Evolutionary conservation across 2,329 filamentous ascomycete species (phyloP), one percentile per base, ranked within the genome.

Genomic region (Corniculantispora saksenae): DNA sequence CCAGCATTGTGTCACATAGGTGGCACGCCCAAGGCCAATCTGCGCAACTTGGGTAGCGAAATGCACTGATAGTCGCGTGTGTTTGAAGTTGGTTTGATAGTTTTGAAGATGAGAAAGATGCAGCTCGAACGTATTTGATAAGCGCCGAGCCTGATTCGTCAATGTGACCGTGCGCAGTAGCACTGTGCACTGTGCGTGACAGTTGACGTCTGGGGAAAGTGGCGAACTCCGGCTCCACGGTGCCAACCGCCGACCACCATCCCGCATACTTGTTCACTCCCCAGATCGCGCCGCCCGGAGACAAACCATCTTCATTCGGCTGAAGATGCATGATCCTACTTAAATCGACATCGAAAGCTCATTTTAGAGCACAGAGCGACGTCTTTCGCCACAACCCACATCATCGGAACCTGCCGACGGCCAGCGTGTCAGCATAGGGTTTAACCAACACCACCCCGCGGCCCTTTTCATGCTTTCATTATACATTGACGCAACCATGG

Each of bases 161-260:
- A 10, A 32, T 32, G 12, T 8, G 9, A 55, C 60, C 29, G 60
- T 62, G 60, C 60, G 50, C 15, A 12, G 6, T 48, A 19, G n/a
- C 19, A 32, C 13, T 7, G 7, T 38, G 32, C 15, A 62, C 60
- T 62, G 60, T 62, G 27, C 47, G 27, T 9, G 13, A 43, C 38
- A 43, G 10, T 13, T 7, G 45, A 17, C 32, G 1, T 15, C 38
- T 35, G n/a, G 60, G 63, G 63, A 64, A 54, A 29, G 63, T 64
- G 63, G 63, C 63, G 63, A 64, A 59, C 56, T 64, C 63, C 63
- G 63, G n/a, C 53, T 32, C 54, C 47, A 64, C 47, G 61, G 53
- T 45, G 43, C 45, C 61, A 51, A 59, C 48, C 61, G 40, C 25
- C 25, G 21, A 35, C 62, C 23, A 51, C 32, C 50, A 47, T 47